Evolutionary conservation across 2,329 filamentous ascomycete species (phyloP).

Genomic region (Colletotrichum gigasporum): DNA sequence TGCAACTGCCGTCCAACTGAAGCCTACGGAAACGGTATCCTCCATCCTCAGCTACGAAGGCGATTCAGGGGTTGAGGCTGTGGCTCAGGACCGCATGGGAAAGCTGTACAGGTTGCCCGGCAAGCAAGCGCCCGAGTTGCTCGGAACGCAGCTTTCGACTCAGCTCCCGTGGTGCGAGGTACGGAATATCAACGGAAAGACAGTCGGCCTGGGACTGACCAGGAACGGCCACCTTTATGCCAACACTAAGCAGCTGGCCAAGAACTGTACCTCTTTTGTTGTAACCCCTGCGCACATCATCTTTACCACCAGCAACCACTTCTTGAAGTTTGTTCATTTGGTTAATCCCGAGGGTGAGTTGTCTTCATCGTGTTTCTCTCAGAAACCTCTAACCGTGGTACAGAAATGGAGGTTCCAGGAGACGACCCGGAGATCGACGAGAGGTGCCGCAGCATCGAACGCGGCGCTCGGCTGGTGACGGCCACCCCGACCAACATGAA

Average conservation of each 20-base stretch:
- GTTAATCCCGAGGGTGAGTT: conserved; percentile 69
- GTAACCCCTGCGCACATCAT: conserved; percentile 85
- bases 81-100: conserved; percentile 58
- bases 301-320: conserved; percentile 90
- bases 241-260: conserved; percentile 76
- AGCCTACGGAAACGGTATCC: conserved; percentile 17
- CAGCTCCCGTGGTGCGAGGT: conserved; percentile 63
- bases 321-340: conserved; percentile 94
- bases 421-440: conserved; percentile 95
- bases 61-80: conserved; percentile 41
- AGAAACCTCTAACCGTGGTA: conserved; percentile 34
- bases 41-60: conserved; percentile 45
- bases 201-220: conserved; percentile 72
- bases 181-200: conserved; percentile 8
- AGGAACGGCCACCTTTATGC: conserved; percentile 82
- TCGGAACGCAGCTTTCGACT: conserved; percentile 32
- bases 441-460: conserved; percentile 89
- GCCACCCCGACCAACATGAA: conserved; percentile 89
- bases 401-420: conserved; percentile 81
- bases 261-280: conserved; percentile 92
- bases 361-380: too few species aligned
- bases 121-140: background rate
- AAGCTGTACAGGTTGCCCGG: conserved; percentile 51
- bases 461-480: conserved; percentile 86
- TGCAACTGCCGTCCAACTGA: conserved; percentile 4